Evolutionary conservation across 306 rosid genomes (phyloP).

Genomic region (Cercis canadensis): DNA sequence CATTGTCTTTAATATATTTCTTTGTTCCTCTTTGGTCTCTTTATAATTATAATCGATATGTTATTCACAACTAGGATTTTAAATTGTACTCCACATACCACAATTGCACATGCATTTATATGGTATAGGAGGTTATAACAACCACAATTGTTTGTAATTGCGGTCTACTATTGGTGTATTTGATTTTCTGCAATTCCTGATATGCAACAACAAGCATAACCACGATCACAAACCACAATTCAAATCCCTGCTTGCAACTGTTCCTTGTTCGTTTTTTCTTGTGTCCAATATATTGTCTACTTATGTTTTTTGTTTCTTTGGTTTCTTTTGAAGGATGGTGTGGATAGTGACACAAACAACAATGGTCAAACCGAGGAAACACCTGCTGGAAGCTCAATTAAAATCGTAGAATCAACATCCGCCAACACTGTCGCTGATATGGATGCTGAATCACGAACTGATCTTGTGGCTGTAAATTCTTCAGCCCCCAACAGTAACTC

Average conservation of each 20-base stretch:
- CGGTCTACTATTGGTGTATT: neutral
- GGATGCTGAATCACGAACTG: neutral
- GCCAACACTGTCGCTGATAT: constrained; percentile 32
- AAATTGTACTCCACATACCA: too few species aligned
- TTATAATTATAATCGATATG: too few species aligned
- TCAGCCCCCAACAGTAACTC: constrained; percentile 35
- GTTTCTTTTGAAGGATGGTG: constrained; percentile 29
- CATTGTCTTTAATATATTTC: neutral
- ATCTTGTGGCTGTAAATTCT: constrained; percentile 19
- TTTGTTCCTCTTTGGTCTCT: neutral
- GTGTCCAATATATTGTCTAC: constrained; percentile 8
- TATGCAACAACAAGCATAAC: too few species aligned
- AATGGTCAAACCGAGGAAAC: constrained; percentile 25
- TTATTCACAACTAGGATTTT: too few species aligned
- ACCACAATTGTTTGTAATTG: neutral
- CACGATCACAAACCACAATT: too few species aligned
- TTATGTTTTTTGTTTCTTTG: constrained; percentile 21
- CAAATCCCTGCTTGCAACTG: neutral
- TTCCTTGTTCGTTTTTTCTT: neutral
- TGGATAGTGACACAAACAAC: constrained; percentile 9
- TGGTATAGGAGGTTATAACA: too few species aligned
- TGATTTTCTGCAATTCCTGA: too few species aligned
- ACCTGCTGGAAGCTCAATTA: constrained; percentile 42
- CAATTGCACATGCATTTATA: too few species aligned
- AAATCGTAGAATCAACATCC: constrained; percentile 14